Evolutionary conservation across 805 yeast genomes (phyloP), one percentile per base, ranked within the genome.

Genomic region (Metschnikowia gelsemii): DNA sequence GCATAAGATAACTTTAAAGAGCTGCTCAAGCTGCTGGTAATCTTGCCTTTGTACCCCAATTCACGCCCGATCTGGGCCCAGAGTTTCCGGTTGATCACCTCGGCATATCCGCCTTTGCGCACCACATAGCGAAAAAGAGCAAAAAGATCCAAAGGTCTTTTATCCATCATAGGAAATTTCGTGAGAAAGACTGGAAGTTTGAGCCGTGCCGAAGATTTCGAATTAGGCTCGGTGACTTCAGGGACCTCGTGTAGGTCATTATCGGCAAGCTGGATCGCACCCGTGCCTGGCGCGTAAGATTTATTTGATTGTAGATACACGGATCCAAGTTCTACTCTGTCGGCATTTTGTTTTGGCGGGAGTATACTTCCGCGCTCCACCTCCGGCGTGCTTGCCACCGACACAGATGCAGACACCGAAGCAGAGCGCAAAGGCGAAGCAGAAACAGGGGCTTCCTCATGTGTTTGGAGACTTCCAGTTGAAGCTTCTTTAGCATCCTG

Each of bases 31-130:
- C 88, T 81, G 23, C 86, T 80, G 76, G 82, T 80, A 38, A 81
- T 79, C 50, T 79, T 75, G 2, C 87, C 88, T 23, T 79, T 74
- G 57, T 81, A 84, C 0, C 95, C 95, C 36, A 87, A 63, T 52
- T 86, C 95, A 40, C 89, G 70, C 11, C 91, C 91, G 8, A 87
- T 75, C 55, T 84, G 88, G 1, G 88, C 88, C 96, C 96, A 87
- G 33, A 78, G 67, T 54, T 84, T 84, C 42, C 74, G 75, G 41
- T 72, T 61, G 33, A 84, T 76, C n/a, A 87, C 89, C 8, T 62
- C 69, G 8, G 70, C 68, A 56, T 71, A 80, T 0, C 95, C 95
- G 14, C 93, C 93, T 45, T 84, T 67, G 13, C 75, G 56, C 14
- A 73, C 65, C 1, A 87, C 93, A 11, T 78, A 70, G 27, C 73